Conservation (phyloP, 2,329 filamentous ascomycete genomes). For the Fonsecaea erecta region DNA sequence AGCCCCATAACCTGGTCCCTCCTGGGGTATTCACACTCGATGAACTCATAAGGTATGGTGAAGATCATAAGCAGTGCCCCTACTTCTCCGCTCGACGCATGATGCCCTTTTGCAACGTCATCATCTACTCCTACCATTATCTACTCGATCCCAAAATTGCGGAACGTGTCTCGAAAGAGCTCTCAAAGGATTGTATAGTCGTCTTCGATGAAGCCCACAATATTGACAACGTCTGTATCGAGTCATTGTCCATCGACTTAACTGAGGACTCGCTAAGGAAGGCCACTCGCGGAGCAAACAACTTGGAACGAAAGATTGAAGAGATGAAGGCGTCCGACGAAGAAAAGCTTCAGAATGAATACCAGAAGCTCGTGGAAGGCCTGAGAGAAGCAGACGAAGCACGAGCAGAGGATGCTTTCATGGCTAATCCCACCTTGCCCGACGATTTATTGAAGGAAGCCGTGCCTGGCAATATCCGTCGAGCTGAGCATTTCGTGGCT, state of each 20-base stretch:
- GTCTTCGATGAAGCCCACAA: slow-evolving; percentile 99
- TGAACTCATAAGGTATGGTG: slow-evolving; percentile 83
- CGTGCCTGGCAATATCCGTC: slow-evolving; percentile 91
- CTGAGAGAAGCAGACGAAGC: slow-evolving; percentile 86
- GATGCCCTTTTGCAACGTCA: slow-evolving; percentile 99
- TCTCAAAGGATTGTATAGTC: slow-evolving; percentile 97
- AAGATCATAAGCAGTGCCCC: slow-evolving; percentile 94
- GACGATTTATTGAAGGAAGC: slow-evolving; percentile 95
- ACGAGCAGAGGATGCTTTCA: slow-evolving; percentile 91
- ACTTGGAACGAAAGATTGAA: slow-evolving; percentile 84
- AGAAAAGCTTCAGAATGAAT: slow-evolving; percentile 91
- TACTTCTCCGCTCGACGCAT: slow-evolving; percentile 96
- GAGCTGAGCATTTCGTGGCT: slow-evolving; percentile 93
- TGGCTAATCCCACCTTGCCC: slow-evolving; percentile 91
- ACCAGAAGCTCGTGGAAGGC: slow-evolving; percentile 91
- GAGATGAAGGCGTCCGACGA: slow-evolving; percentile 97
- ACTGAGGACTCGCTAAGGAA: slow-evolving; percentile 93
- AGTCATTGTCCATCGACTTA: slow-evolving; percentile 93
- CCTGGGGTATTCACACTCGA: slow-evolving; percentile 97
- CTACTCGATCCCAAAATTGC: slow-evolving; percentile 97
- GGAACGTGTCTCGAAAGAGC: slow-evolving; percentile 88
- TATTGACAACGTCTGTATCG: slow-evolving; percentile 99
- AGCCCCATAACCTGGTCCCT: slow-evolving; percentile 91
- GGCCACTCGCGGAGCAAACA: slow-evolving; percentile 86
- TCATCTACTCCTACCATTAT: slow-evolving; percentile 99